Base-by-base conservation (phyloP, 495 filamentous ascomycete species). In the Neurospora sp. region DNA sequence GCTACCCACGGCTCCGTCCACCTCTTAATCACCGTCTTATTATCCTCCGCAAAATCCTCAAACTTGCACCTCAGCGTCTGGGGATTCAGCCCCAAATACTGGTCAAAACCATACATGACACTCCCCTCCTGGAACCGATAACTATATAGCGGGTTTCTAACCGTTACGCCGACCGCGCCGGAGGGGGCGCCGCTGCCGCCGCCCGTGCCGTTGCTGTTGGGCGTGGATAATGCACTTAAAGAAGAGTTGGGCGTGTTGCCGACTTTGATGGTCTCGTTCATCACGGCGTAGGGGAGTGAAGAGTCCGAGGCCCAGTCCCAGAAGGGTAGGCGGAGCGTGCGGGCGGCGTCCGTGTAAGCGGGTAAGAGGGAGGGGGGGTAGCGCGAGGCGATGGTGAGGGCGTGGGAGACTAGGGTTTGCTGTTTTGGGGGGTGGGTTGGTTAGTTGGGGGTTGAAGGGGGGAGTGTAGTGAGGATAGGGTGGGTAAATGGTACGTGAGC, bases 221-320 rank as follows among this genome's bases (percentile, higher is more conserved):
- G 54, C 6, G 27, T 6, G 12, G 54, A 66, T 35, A 66, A 18
- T 0, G 54, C 2, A 31, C 5, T 0, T 1, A 66, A 12, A 18
- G 54, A 66, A 2, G 54, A 66, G 27, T 66, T 37, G 31, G 54
- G 54, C 12, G 54, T 66, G 14, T 66, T 66, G 20, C 75, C 80
- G 10, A 85, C 76, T 1, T 78, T 83, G 72, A 83, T 72, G 44
- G 77, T 82, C 46, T 71, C 41, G 18, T 40, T 27, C n/a, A 72
- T 77, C 23, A 72, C 77, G 20, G 80, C 80, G 0, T 62, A 69
- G 12, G 83, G 83, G 9, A 85, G 73, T 8, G 31, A 72, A 1
- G 79, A 38, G 16, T 81, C 75, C 5, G 75, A 39, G 3, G 79
- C 82, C 82, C 84, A 85, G 76, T 84, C 83, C 82, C 84, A 85